Evolutionary conservation across 2,329 filamentous ascomycete species (phyloP).

Genomic region (Aspergillaceae sp.): DNA sequence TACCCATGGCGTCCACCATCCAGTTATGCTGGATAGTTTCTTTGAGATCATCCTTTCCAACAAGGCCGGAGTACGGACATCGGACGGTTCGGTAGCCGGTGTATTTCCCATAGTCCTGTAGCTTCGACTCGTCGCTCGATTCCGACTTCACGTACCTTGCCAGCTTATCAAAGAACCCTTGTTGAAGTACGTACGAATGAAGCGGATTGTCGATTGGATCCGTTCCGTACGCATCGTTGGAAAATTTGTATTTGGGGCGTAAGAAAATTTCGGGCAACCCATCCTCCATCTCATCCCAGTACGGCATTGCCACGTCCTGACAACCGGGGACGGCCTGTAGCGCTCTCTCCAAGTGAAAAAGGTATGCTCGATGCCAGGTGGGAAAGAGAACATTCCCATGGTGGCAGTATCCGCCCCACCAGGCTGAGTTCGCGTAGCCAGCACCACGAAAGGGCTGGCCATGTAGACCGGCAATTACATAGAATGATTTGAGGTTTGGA

Average conservation of each 20-base stretch:
- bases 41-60: not conserved
- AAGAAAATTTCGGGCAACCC: not conserved
- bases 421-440: conserved; percentile 8
- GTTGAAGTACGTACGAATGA: not conserved
- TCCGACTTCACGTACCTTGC: not conserved
- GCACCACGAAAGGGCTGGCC: conserved; percentile 20
- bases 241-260: not conserved
- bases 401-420: conserved; percentile 25
- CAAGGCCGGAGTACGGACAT: not conserved
- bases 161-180: not conserved
- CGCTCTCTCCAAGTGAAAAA: conserved; percentile 15
- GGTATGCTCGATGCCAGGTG: conserved; percentile 24
- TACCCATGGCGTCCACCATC: not conserved
- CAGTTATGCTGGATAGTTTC: not conserved
- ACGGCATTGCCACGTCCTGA: not conserved
- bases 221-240: not conserved
- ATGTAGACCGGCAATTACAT: conserved; percentile 19
- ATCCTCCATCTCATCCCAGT: conserved; percentile 1
- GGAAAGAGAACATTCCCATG: conserved; percentile 22
- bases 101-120: not conserved
- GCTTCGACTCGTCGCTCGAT: not conserved
- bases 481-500: conserved; percentile 12
- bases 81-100: not conserved
- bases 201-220: not conserved
- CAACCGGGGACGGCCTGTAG: conserved; percentile 3